Conservation (phyloP, 148 eudicot species). For the Simmondsia chinensis region DNA sequence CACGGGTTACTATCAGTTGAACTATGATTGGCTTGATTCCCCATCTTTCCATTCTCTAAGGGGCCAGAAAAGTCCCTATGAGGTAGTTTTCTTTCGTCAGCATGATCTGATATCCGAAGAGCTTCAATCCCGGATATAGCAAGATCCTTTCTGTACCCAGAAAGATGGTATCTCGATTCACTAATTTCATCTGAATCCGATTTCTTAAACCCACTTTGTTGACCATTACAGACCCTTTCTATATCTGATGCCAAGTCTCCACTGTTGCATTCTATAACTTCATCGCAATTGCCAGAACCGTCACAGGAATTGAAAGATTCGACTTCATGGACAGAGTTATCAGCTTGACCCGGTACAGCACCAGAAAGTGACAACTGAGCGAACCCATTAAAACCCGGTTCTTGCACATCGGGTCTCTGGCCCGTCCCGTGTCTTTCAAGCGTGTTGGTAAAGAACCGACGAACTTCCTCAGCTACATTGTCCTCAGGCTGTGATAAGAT, state of each 20-base stretch:
- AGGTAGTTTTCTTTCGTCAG: slow-evolving; percentile 19
- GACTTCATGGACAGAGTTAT: slow-evolving; percentile 17
- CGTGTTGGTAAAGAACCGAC: slow-evolving; percentile 65
- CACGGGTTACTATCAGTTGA: slow-evolving; percentile 2
- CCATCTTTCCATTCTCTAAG: slow-evolving; percentile 19
- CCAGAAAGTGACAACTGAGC: slow-evolving; percentile 10
- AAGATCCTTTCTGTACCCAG: slow-evolving; percentile 35
- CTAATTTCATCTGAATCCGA: slow-evolving; percentile 8
- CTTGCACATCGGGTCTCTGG: slow-evolving; percentile 71
- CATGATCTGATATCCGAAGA: slow-evolving; percentile 20
- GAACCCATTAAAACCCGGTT: slow-evolving; percentile 18
- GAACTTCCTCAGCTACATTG: slow-evolving; percentile 48
- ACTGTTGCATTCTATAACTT: slow-evolving; percentile 1
- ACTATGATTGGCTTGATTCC: slow-evolving; percentile 10
- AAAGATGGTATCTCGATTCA: slow-evolving; percentile 12
- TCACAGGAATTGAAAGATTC: slow-evolving; percentile 13
- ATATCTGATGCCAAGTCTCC: slow-evolving; percentile 11
- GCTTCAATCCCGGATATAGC: slow-evolving; percentile 20
- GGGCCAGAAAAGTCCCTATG: slow-evolving; percentile 29
- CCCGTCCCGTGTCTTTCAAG: slow-evolving; percentile 71
- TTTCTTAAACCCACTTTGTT: slow-evolving; percentile 12
- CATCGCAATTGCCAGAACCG: slow-evolving; percentile 10
- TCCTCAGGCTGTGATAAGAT: slow-evolving; percentile 52
- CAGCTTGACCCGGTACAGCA: slow-evolving; percentile 21
- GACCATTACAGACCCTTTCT: slow-evolving; percentile 9